Conservation (phyloP, 345 rosid genomes). For the Populus alba region DNA sequence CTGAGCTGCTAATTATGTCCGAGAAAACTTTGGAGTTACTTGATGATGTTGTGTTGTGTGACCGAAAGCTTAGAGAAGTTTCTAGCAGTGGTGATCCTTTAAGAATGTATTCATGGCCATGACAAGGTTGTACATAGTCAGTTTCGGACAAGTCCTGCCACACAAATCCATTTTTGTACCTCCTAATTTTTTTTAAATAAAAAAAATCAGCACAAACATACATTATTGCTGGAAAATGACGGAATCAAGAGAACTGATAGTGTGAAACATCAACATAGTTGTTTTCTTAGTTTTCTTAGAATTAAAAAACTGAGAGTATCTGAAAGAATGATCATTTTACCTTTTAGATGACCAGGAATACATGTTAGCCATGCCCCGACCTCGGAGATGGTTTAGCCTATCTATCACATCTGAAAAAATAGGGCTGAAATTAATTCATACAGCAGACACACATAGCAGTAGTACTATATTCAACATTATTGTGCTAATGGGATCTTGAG, state of each 20-base stretch:
- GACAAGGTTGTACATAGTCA: slow-evolving; percentile 14
- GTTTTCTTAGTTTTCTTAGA: neutral
- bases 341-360: slow-evolving; percentile 25
- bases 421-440: neutral
- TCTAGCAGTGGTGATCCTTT: slow-evolving; percentile 22
- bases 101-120: slow-evolving; percentile 25
- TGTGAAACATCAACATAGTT: neutral
- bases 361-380: slow-evolving; percentile 20
- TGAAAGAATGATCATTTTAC: neutral
- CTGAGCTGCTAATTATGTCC: slow-evolving; percentile 22
- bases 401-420: slow-evolving; percentile 14
- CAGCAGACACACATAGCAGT: neutral
- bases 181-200: neutral
- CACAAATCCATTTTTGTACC: slow-evolving; percentile 20
- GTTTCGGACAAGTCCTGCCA: slow-evolving; percentile 23
- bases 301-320: neutral
- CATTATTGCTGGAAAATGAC: neutral
- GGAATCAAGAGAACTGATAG: neutral
- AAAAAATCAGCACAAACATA: neutral
- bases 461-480: neutral
- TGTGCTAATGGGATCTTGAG: neutral
- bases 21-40: slow-evolving; percentile 25
- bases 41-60: slow-evolving; percentile 27
- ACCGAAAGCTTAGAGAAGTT: slow-evolving; percentile 12
- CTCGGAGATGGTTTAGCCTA: slow-evolving; percentile 17